Evolutionary conservation across 225 moss, liverwort and hornwort species (phyloP).

Genomic region (Marchantia polymorpha): DNA sequence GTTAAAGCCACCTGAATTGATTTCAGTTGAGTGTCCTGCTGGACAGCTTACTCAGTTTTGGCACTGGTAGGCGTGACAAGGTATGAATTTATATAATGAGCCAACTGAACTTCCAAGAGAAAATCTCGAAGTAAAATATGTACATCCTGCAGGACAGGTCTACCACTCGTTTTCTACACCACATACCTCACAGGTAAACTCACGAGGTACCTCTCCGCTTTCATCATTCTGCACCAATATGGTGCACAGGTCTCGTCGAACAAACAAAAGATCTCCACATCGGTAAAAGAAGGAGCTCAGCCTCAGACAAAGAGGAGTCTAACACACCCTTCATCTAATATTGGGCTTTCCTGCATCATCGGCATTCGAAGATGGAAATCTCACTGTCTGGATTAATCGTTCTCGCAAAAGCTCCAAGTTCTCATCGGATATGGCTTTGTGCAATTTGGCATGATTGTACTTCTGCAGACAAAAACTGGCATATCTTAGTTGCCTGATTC

Average conservation of each 20-base stretch:
- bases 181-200: background rate
- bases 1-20: too few relatives aligned
- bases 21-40: too few relatives aligned
- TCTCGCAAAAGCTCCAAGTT: slow-evolving; percentile 89
- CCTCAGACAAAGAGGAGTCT: background rate
- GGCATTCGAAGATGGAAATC: slow-evolving; percentile 65
- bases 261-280: background rate
- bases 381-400: slow-evolving; percentile 86
- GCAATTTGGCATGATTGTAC: slow-evolving; percentile 86
- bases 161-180: background rate
- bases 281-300: background rate
- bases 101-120: background rate
- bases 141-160: slow-evolving; percentile 15
- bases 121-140: slow-evolving; percentile 6
- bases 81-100: background rate
- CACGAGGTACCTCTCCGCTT: background rate
- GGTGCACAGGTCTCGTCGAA: background rate
- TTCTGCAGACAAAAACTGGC: slow-evolving; percentile 46
- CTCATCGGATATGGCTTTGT: slow-evolving; percentile 87
- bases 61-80: too few relatives aligned
- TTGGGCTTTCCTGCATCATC: slow-evolving; percentile 76
- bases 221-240: slow-evolving; percentile 15
- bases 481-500: background rate
- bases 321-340: slow-evolving; percentile 19
- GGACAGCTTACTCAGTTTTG: background rate